Conservation (phyloP, 2,329 filamentous ascomycete genomes). For the Xylaria sp. region DNA sequence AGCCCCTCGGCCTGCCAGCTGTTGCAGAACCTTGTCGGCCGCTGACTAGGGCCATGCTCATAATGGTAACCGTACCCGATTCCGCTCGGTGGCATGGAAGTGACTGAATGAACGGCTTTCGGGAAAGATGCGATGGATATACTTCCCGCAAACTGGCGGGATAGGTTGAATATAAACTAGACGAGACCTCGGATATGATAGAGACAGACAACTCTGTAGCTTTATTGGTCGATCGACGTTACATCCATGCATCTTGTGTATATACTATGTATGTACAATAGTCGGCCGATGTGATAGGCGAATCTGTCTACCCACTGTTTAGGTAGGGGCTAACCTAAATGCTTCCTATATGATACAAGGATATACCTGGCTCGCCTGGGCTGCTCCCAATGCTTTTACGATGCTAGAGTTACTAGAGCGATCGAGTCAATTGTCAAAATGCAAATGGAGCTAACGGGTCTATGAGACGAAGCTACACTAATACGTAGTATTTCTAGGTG, state of each 20-base stretch:
- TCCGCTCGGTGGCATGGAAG: not conserved
- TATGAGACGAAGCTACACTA: too few relatives aligned
- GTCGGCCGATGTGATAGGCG: not conserved
- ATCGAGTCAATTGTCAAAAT: too few relatives aligned
- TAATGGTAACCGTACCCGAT: not conserved
- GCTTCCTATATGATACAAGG: not conserved
- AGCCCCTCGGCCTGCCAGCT: conserved; percentile 6
- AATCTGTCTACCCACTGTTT: not conserved
- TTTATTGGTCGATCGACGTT: not conserved
- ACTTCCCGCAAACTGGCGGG: not conserved
- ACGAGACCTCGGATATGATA: not conserved
- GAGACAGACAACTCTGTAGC: not conserved
- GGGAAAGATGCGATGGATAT: not conserved
- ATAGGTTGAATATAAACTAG: not conserved
- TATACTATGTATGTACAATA: not conserved
- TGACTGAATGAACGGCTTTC: not conserved
- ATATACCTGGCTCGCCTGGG: too few relatives aligned
- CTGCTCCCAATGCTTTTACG: not conserved
- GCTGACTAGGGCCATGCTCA: not conserved
- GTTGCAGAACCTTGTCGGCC: conserved; percentile 7
- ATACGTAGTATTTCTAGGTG: not conserved
- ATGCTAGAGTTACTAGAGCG: not conserved
- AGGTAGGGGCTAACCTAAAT: not conserved
- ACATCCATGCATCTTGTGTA: not conserved
- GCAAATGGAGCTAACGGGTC: not conserved